phyloP scores from a whole-genome alignment of 2,329 filamentous ascomycete species.

The Stemphylium lycopersici region DNA sequence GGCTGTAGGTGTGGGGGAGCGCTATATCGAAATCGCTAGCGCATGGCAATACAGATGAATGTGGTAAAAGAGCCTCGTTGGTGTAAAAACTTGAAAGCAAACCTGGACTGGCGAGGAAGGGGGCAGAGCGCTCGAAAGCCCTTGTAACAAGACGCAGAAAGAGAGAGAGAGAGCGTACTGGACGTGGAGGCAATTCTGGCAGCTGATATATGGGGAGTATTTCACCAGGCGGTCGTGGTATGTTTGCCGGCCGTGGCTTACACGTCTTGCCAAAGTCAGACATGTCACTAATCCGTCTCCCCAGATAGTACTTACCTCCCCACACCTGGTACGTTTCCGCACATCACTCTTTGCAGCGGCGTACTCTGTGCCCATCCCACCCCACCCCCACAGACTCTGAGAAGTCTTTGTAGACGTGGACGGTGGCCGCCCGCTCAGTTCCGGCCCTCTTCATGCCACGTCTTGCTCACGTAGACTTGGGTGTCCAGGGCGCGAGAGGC shows the following conservation, averaged over 20 bases:
- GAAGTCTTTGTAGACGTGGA: conserved; percentile 16
- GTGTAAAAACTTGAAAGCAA: not conserved
- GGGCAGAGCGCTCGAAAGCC: not conserved
- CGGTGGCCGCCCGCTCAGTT: not conserved
- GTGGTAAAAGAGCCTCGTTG: not conserved
- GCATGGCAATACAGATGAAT: not conserved
- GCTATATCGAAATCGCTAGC: conserved; percentile 4
- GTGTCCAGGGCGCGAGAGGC: not conserved
- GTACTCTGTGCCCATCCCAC: not conserved
- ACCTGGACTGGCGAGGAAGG: not conserved
- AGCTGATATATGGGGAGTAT: not conserved
- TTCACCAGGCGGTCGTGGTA: not conserved
- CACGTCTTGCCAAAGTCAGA: conserved; percentile 2
- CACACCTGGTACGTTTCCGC: not conserved
- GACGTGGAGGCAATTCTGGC: not conserved
- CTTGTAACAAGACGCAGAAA: not conserved
- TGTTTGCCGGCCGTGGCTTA: not conserved
- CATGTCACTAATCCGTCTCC: conserved; percentile 2
- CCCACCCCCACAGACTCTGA: conserved; percentile 6
- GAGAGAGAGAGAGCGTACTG: not conserved
- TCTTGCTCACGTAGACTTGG: conserved; percentile 2
- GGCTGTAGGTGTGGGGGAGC: not conserved
- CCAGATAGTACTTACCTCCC: not conserved
- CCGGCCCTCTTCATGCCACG: conserved; percentile 7
- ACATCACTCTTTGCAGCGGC: not conserved